A percentile compares a stretch with the other conserved stretches of the same genome.
phyloP scores from a whole-genome alignment of 805 yeast species.

The Yarrowia osloensis region DNA sequence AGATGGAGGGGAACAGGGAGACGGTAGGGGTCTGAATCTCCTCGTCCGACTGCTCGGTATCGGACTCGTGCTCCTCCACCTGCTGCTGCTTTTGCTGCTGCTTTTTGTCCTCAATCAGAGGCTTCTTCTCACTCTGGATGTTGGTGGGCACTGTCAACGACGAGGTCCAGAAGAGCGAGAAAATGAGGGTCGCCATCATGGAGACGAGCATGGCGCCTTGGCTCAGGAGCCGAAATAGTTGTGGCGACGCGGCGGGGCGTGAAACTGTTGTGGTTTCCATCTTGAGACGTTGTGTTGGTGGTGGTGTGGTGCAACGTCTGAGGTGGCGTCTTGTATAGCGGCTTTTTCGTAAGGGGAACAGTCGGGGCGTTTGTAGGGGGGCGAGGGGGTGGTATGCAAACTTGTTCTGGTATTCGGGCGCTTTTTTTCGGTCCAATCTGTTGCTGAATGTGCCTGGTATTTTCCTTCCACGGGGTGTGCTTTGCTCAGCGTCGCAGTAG shows the following conservation, averaged over 20 bases:
- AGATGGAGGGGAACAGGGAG: constrained; percentile 25
- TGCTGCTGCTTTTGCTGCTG: not conserved
- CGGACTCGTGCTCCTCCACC: not conserved
- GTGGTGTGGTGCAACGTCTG: not conserved
- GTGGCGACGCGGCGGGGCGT: constrained; percentile 8
- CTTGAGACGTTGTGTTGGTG: not conserved
- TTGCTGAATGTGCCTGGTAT: not conserved
- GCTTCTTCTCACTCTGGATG: not conserved
- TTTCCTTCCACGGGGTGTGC: constrained; percentile 1
- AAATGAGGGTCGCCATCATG: constrained; percentile 2
- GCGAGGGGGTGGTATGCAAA: not conserved
- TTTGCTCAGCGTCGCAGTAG: constrained; percentile 6
- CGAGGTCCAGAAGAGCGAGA: constrained; percentile 16
- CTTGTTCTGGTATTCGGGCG: not conserved
- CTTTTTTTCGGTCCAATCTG: not conserved
- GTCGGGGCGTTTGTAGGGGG: constrained; percentile 23
- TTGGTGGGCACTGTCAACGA: too few species aligned
- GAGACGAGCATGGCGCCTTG: constrained; percentile 20
- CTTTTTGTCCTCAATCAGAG: not conserved
- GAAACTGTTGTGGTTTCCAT: constrained; percentile 20
- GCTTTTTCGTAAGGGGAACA: not conserved
- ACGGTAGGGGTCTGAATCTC: constrained; percentile 17
- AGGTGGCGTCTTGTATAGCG: not conserved
- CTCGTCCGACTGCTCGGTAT: constrained; percentile 13
- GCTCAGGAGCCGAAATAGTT: constrained; percentile 18